Conservation (phyloP, 306 rosid genomes). For the Castanea mollissima region DNA sequence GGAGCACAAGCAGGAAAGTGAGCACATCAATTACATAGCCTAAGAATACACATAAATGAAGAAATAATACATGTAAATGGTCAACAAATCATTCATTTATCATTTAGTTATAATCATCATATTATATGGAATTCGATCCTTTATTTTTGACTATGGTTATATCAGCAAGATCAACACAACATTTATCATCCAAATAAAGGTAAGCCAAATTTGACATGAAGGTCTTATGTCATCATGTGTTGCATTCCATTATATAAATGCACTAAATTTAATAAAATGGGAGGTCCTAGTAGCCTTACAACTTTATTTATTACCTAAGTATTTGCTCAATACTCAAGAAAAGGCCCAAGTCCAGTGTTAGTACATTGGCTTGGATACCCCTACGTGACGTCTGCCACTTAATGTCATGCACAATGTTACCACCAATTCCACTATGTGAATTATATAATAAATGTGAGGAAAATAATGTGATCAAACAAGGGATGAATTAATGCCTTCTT, state of each 20-base stretch:
- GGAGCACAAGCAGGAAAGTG: neutral
- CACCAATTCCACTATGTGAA: neutral
- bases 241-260: neutral
- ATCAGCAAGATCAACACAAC: neutral
- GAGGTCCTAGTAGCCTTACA: neutral
- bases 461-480: neutral
- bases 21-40: neutral
- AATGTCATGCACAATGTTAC: neutral
- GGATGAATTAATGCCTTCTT: constrained; percentile 46
- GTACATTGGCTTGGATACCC: neutral
- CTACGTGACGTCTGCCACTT: neutral
- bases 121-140: neutral
- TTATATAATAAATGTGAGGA: constrained; percentile 5
- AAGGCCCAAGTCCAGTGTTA: neutral
- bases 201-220: neutral
- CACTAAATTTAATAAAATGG: neutral
- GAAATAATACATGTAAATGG: neutral
- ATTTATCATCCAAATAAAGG: neutral
- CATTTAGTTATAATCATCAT: neutral
- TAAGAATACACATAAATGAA: neutral
- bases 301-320: neutral
- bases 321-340: neutral
- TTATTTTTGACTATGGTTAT: neutral
- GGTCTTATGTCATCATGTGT: neutral
- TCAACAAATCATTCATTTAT: neutral